Percentiles rank a stretch among this genome's conserved stretches.
Conservation (phyloP, 805 yeast genomes). For the Spathaspora gorwiae region DNA sequence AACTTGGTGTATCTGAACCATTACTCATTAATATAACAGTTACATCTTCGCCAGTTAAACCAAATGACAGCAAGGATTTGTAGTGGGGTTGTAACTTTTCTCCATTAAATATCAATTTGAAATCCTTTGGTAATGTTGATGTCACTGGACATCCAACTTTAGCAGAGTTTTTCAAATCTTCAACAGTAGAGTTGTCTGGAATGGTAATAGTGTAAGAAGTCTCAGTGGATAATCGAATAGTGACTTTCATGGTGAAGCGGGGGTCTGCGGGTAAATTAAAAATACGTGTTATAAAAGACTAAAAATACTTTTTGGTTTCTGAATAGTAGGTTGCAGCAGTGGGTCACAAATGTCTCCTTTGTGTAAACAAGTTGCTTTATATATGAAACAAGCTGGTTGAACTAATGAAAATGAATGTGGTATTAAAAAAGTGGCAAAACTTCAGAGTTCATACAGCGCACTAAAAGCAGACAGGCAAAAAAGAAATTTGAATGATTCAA, state of each 20-base stretch:
- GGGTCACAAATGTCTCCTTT: no score
- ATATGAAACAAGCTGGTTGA: no score
- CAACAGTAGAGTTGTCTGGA: constrained; percentile 50
- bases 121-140: constrained; percentile 29
- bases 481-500: no score
- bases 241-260: constrained; percentile 40
- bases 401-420: no score
- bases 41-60: constrained; percentile 10
- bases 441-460: no score
- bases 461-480: no score
- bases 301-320: no score
- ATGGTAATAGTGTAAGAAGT: constrained; percentile 43
- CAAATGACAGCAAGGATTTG: constrained; percentile 18
- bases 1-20: constrained; percentile 20
- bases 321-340: no score
- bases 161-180: constrained; percentile 45
- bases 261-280: not conserved
- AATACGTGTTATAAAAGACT: not conserved
- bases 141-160: constrained; percentile 36
- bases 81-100: constrained; percentile 29
- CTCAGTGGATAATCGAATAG: constrained; percentile 45
- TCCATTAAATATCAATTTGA: constrained; percentile 39
- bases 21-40: constrained; percentile 27
- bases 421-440: no score
- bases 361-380: no score